A percentile compares a stretch with the other conserved stretches of the same genome.
These are phyloP conservation scores for Trypanosoma mega DNA, from an alignment of 208 protist species.

Conservation along the genomic window DNA sequence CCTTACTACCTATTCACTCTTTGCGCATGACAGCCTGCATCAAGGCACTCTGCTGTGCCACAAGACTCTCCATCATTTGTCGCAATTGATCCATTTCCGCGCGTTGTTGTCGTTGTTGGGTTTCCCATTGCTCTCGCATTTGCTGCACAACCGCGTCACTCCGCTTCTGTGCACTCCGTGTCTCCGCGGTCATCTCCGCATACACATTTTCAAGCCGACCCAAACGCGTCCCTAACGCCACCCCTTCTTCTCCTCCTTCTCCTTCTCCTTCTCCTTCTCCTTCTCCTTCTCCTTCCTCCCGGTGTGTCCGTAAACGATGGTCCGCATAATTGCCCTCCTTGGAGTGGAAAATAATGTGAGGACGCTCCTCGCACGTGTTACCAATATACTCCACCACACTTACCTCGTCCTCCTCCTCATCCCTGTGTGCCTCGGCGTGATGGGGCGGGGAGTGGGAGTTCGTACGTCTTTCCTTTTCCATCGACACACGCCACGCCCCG, in stretches of 20 bases:
- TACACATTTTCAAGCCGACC: slow-evolving; percentile 55
- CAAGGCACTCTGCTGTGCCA: slow-evolving; percentile 33
- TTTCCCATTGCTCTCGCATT: slow-evolving; percentile 29
- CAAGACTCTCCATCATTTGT: slow-evolving; percentile 40
- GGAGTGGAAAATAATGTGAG: not conserved
- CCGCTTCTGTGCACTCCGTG: slow-evolving; percentile 32
- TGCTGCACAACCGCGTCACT: slow-evolving; percentile 26
- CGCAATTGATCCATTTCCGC: slow-evolving; percentile 47
- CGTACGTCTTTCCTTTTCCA: not conserved
- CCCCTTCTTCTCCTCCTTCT: not conserved
- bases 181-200: slow-evolving; percentile 37
- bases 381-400: slow-evolving; percentile 31
- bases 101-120: slow-evolving; percentile 30
- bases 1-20: slow-evolving; percentile 1
- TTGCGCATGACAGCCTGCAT: slow-evolving; percentile 25
- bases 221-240: slow-evolving; percentile 37
- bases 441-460: too few relatives aligned
- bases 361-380: too few relatives aligned
- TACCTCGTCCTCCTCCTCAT: slow-evolving; percentile 26
- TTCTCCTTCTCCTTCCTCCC: not conserved
- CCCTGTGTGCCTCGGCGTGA: too few relatives aligned
- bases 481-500: not conserved
- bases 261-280: not conserved
- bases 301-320: not conserved
- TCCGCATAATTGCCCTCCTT: not conserved